phyloP scores from a whole-genome alignment of 805 yeast species.

The Saccharomycopsis vini region DNA sequence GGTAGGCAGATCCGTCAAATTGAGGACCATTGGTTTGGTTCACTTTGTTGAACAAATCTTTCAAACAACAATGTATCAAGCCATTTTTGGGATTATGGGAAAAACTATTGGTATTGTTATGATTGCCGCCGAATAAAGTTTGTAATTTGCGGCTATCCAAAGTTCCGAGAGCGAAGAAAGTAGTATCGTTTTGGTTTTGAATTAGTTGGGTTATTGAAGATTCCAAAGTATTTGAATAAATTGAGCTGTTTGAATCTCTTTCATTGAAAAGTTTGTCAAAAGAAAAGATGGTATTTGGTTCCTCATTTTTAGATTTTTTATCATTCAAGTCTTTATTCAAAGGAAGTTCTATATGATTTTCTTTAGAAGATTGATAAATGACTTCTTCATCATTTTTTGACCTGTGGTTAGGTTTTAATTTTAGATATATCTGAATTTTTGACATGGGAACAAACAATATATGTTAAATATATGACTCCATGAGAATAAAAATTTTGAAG shows the following conservation, averaged over 20 bases:
- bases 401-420: conserved; percentile 4
- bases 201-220: conserved; percentile 1
- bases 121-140: conserved; percentile 29
- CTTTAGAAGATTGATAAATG: neutral
- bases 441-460: conserved; percentile 3
- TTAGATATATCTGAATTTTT: conserved; percentile 11
- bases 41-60: conserved; percentile 27
- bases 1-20: conserved; percentile 2
- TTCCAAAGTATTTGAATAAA: conserved; percentile 5
- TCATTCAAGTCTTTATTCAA: neutral
- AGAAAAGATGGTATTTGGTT: neutral
- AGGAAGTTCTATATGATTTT: neutral
- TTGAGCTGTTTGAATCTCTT: neutral
- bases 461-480: no score
- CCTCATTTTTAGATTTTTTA: neutral
- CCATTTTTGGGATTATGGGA: conserved; percentile 25
- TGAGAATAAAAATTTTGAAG: no score
- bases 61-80: conserved; percentile 28
- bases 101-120: conserved; percentile 24
- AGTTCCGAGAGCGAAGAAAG: conserved; percentile 43
- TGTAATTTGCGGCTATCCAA: conserved; percentile 43
- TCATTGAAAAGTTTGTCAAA: conserved; percentile 10
- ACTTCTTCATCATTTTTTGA: neutral
- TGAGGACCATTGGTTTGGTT: conserved; percentile 1
- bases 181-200: conserved; percentile 27